Percentiles rank a stretch among this genome's conserved stretches.
These are phyloP conservation scores for Aspergillus sp. DNA, from an alignment of 2,329 filamentous ascomycete genomes.

Conservation along the genomic window DNA sequence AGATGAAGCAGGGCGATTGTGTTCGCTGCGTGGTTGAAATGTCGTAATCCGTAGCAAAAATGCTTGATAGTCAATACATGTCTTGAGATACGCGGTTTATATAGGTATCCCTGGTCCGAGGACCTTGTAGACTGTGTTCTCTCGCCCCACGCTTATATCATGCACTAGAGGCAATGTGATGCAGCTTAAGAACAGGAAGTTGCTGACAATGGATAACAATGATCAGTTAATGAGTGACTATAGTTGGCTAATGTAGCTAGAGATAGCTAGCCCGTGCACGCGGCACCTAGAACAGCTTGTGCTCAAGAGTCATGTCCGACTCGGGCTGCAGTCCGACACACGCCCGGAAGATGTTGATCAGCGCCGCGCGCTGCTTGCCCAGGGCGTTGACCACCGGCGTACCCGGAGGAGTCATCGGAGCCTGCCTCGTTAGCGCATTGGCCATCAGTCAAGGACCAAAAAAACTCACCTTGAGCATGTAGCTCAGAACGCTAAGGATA, in stretches of 20 bases:
- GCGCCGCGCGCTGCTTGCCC: conserved; percentile 85
- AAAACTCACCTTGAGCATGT: conserved; percentile 90
- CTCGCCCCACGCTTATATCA: too few species aligned
- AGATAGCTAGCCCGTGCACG: not conserved
- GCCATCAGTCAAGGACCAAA: conserved; percentile 1
- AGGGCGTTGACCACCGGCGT: conserved; percentile 93
- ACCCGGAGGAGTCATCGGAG: conserved; percentile 83
- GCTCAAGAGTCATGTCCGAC: conserved; percentile 97
- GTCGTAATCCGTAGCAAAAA: conserved; percentile 17
- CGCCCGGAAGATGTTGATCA: conserved; percentile 98
- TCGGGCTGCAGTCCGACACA: conserved; percentile 95
- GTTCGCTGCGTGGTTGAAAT: conserved; percentile 85
- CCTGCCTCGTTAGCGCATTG: conserved; percentile 41
- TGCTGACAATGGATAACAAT: too few species aligned
- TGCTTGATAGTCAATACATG: too few species aligned
- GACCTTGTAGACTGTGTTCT: too few species aligned
- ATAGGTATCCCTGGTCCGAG: too few species aligned
- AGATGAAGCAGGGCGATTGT: conserved; percentile 95
- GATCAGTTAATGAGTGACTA: conserved; percentile 22
- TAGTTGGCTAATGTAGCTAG: conserved; percentile 18
- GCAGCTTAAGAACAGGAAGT: too few species aligned
- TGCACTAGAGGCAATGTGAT: too few species aligned
- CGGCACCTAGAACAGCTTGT: conserved; percentile 73
- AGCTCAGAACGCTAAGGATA: conserved; percentile 92
- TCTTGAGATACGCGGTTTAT: too few species aligned